These are phyloP conservation scores for Inga oerstediana DNA, from an alignment of 306 rosid species.

Conservation along the genomic window DNA sequence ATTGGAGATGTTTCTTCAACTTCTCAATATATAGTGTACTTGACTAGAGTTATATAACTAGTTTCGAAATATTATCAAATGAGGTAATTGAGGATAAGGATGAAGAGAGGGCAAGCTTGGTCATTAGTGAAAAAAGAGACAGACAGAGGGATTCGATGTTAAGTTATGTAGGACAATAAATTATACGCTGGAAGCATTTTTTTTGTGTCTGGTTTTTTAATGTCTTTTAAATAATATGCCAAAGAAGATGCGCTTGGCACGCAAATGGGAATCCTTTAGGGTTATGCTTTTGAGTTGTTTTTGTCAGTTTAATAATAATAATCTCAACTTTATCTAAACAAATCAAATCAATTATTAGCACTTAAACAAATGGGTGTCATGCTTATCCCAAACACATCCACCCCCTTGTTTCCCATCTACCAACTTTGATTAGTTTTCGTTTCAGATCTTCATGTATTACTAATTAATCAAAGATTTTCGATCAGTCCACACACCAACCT, in stretches of 20 bases:
- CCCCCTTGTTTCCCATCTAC: constrained; percentile 58
- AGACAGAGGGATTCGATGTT: not conserved
- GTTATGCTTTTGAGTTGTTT: constrained; percentile 44
- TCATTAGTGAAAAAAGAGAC: not conserved
- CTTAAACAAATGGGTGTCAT: constrained; percentile 49
- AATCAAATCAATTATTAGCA: not conserved
- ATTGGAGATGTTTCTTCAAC: not conserved
- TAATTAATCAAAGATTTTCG: constrained; percentile 26
- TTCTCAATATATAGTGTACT: not conserved
- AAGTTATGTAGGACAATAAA: not conserved
- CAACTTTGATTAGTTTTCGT: constrained; percentile 41
- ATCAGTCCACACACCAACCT: constrained; percentile 31
- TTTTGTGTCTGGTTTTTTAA: not conserved
- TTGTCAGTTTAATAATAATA: not conserved
- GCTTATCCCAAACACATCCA: constrained; percentile 57
- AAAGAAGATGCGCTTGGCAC: constrained; percentile 50
- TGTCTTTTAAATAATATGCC: not conserved
- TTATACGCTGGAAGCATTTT: too few species aligned
- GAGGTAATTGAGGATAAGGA: constrained; percentile 56
- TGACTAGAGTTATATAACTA: not conserved
- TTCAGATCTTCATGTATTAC: constrained; percentile 23
- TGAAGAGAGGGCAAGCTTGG: constrained; percentile 24
- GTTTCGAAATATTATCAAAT: constrained; percentile 15
- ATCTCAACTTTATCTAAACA: constrained; percentile 5
- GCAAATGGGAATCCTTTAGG: constrained; percentile 36